phyloP scores from a whole-genome alignment of 257 asterid species.

The Solanum neorickii region DNA sequence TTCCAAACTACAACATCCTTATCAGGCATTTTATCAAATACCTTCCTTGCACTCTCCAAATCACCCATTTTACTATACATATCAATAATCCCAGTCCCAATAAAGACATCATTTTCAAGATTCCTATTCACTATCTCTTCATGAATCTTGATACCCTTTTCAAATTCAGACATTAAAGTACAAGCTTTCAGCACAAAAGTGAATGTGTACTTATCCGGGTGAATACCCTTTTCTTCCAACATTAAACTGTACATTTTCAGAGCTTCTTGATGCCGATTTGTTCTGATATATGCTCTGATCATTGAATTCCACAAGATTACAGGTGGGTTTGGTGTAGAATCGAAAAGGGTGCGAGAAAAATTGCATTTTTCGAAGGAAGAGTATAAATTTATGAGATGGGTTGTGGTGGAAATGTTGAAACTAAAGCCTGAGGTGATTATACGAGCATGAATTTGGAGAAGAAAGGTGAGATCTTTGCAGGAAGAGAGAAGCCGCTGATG shows the following conservation, averaged over 20 bases:
- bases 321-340: constrained; percentile 7
- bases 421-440: constrained; percentile 10
- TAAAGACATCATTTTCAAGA: constrained; percentile 22
- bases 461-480: constrained; percentile 8
- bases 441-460: constrained; percentile 24
- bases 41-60: constrained; percentile 8
- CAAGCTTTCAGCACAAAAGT: constrained; percentile 38
- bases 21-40: constrained; percentile 26
- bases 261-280: constrained; percentile 11
- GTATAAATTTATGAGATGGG: constrained; percentile 24
- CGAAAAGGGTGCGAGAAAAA: constrained; percentile 17
- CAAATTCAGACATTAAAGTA: not conserved
- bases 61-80: constrained; percentile 25
- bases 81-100: constrained; percentile 26
- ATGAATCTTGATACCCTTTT: constrained; percentile 18
- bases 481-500: constrained; percentile 7
- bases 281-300: constrained; percentile 18
- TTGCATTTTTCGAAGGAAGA: constrained; percentile 20
- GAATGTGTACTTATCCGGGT: constrained; percentile 26
- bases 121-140: constrained; percentile 3
- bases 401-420: not conserved
- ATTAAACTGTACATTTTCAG: constrained; percentile 12
- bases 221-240: not conserved
- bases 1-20: constrained; percentile 31
- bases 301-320: constrained; percentile 20